A percentile compares a stretch with the other conserved stretches of the same genome.
Conservation (phyloP, 805 yeast genomes). For the Hemisphaericaspora nanyangensis region DNA sequence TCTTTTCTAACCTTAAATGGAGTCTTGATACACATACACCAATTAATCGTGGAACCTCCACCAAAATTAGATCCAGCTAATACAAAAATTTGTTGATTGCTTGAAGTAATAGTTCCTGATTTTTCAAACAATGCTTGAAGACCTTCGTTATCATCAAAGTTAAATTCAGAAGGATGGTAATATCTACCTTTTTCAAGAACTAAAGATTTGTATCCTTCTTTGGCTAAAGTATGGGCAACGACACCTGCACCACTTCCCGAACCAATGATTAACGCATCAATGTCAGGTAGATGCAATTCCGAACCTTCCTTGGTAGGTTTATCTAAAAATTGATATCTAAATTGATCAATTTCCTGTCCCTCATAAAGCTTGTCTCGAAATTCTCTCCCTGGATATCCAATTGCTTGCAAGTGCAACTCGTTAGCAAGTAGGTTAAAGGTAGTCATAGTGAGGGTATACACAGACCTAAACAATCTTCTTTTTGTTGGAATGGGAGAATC, state of each 20-base stretch:
- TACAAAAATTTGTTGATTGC: conserved; percentile 30
- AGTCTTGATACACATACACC: conserved; percentile 52
- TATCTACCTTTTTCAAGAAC: conserved; percentile 52
- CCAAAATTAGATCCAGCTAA: conserved; percentile 55
- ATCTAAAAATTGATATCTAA: conserved; percentile 25
- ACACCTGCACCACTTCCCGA: conserved; percentile 56
- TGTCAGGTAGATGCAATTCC: conserved; percentile 32
- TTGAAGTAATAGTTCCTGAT: conserved; percentile 32
- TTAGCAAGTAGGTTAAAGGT: conserved; percentile 26
- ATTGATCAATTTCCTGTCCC: conserved; percentile 20
- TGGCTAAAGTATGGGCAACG: conserved; percentile 42
- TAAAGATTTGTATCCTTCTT: conserved; percentile 40
- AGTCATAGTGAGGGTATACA: conserved; percentile 21
- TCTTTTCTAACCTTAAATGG: conserved; percentile 49
- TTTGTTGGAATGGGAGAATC: conserved; percentile 34
- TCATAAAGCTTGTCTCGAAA: conserved; percentile 25
- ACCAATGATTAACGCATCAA: conserved; percentile 47
- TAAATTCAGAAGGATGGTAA: conserved; percentile 30
- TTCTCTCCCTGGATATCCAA: conserved; percentile 36
- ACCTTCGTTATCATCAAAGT: conserved; percentile 36
- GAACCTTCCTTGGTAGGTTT: conserved; percentile 24
- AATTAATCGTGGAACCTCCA: conserved; percentile 56
- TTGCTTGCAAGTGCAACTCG: conserved; percentile 31
- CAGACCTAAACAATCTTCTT: conserved; percentile 30
- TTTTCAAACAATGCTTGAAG: conserved; percentile 34